phyloP scores from a whole-genome alignment of 305 asterid genomes.

The Fraxinus nigra region DNA sequence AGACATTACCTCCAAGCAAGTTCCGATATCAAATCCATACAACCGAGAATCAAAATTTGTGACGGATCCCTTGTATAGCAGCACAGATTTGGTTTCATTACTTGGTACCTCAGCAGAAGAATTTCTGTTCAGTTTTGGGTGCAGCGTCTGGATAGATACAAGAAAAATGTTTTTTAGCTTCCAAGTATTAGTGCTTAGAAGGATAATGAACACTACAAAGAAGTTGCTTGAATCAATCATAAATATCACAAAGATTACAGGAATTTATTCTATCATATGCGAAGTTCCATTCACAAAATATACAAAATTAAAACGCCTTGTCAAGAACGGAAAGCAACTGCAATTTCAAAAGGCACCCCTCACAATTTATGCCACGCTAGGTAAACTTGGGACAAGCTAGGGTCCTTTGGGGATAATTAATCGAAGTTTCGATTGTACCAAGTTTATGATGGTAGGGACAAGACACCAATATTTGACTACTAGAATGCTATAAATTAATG shows the following conservation, averaged over 20 bases:
- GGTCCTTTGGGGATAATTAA: neutral
- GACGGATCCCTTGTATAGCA: slow-evolving; percentile 76
- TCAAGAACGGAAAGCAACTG: neutral
- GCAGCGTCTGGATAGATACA: slow-evolving; percentile 56
- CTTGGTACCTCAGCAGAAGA: slow-evolving; percentile 42
- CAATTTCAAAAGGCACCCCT: neutral
- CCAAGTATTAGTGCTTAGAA: neutral
- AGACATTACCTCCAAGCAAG: slow-evolving; percentile 87
- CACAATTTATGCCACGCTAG: neutral
- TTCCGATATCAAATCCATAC: slow-evolving; percentile 74
- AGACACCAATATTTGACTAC: neutral
- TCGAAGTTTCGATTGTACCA: neutral
- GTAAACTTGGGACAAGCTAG: neutral
- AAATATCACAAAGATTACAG: neutral
- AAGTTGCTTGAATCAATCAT: neutral
- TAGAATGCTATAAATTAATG: neutral
- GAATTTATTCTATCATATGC: neutral
- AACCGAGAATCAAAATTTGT: slow-evolving; percentile 63
- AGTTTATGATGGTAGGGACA: neutral
- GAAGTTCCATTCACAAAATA: neutral
- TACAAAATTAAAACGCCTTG: neutral
- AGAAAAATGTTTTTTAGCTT: neutral
- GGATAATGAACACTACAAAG: neutral
- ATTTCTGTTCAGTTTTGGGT: slow-evolving; percentile 56
- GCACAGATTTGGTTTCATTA: slow-evolving; percentile 57